Percentiles rank a stretch among this genome's conserved stretches.
Evolutionary conservation across 2,329 filamentous ascomycete species (phyloP).

Genomic region (Aspergillus brunneoviolaceus): DNA sequence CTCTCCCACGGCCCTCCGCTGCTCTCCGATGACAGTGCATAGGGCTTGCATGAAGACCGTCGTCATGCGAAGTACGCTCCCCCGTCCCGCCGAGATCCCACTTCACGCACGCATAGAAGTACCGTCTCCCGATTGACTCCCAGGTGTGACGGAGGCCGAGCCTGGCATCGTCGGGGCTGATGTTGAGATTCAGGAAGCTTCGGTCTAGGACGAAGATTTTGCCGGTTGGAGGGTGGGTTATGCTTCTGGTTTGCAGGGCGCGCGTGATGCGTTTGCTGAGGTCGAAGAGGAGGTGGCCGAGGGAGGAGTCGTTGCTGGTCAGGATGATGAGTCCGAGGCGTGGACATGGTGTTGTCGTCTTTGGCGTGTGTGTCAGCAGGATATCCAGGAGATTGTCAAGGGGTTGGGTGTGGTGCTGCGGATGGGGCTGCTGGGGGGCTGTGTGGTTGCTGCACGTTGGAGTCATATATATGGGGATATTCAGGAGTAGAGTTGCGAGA

Average conservation of each 20-base stretch:
- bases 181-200: slow-evolving; percentile 20
- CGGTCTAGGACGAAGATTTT: slow-evolving; percentile 37
- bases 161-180: slow-evolving; percentile 16
- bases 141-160: slow-evolving; percentile 30
- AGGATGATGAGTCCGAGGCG: not conserved
- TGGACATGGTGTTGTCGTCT: not conserved
- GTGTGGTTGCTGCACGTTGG: not conserved
- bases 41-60: no score
- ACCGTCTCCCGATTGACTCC: slow-evolving; percentile 26
- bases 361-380: not conserved
- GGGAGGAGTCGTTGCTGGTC: not conserved
- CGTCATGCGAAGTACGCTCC: no score
- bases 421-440: not conserved
- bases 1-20: not conserved
- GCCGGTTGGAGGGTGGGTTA: slow-evolving; percentile 18
- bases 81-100: slow-evolving; percentile 19
- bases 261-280: slow-evolving; percentile 20
- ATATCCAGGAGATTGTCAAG: not conserved
- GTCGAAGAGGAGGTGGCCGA: slow-evolving; percentile 31
- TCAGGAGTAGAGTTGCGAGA: not conserved
- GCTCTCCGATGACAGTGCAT: not conserved
- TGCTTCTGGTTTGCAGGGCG: slow-evolving; percentile 2
- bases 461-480: not conserved
- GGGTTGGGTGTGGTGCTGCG: not conserved
- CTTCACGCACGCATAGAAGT: slow-evolving; percentile 36